These are phyloP conservation scores for Scedosporium dehoogii DNA, from an alignment of 2,329 filamentous ascomycete species.

Conservation along the genomic window DNA sequence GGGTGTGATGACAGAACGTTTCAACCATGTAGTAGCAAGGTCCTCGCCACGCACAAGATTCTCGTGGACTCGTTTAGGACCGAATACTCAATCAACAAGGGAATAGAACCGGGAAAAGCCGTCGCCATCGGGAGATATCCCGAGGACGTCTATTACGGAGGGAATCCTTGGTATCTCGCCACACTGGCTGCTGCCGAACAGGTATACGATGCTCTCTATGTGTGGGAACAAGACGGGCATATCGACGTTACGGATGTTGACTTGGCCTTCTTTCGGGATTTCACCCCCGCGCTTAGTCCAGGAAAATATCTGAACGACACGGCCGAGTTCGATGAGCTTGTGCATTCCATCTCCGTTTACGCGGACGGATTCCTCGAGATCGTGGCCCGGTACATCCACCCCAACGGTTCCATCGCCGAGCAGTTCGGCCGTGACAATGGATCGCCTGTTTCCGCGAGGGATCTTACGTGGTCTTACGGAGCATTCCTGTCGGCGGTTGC, in stretches of 20 bases:
- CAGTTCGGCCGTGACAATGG: constrained; percentile 50
- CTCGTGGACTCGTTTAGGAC: constrained; percentile 65
- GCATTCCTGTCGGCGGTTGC: constrained; percentile 55
- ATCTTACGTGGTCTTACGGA: constrained; percentile 66
- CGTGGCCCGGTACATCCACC: constrained; percentile 50
- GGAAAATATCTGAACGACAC: constrained; percentile 51
- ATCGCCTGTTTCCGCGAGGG: constrained; percentile 48
- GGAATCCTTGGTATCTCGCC: constrained; percentile 73
- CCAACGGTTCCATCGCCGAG: constrained; percentile 56
- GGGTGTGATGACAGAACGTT: constrained; percentile 62
- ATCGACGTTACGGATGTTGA: constrained; percentile 57
- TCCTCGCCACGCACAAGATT: constrained; percentile 66
- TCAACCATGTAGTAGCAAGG: constrained; percentile 62
- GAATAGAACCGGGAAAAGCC: constrained; percentile 49
- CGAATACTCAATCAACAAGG: constrained; percentile 56
- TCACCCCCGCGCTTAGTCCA: constrained; percentile 44
- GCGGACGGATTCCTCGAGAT: constrained; percentile 53
- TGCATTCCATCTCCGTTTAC: constrained; percentile 45
- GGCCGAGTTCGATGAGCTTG: constrained; percentile 41
- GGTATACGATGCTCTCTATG: constrained; percentile 65
- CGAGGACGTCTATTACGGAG: constrained; percentile 65
- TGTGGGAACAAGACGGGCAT: constrained; percentile 54
- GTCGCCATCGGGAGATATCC: constrained; percentile 57
- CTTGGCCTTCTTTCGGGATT: constrained; percentile 60
- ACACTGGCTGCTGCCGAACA: constrained; percentile 72